Conservation (phyloP, 345 rosid genomes). For the Salix udensis region DNA sequence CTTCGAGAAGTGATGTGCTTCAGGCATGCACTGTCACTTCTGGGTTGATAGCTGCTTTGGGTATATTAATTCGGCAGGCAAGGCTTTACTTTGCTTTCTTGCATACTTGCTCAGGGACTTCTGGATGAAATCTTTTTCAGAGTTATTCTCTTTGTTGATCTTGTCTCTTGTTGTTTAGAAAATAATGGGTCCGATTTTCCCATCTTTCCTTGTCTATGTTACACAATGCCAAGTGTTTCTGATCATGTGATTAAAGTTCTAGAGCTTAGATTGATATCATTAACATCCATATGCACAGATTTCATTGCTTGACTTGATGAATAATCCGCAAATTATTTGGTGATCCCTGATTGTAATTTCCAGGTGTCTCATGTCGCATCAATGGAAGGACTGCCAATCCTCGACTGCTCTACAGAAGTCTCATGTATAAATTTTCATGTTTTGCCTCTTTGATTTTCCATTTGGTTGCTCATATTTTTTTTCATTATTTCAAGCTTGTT, state of each 20-base stretch:
- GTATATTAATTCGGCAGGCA: constrained; percentile 67
- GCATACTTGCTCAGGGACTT: background rate
- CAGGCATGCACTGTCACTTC: constrained; percentile 72
- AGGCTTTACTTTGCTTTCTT: background rate
- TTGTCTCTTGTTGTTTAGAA: background rate
- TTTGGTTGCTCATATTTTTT: background rate
- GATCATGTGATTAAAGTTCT: background rate
- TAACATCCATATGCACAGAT: background rate
- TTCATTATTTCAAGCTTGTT: background rate
- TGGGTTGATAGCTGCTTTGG: constrained; percentile 64
- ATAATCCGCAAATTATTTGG: background rate
- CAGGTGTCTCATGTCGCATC: constrained; percentile 83
- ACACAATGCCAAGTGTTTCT: too few species aligned
- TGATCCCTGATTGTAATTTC: constrained; percentile 20
- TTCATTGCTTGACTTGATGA: background rate
- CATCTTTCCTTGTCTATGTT: background rate
- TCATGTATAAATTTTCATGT: constrained; percentile 45
- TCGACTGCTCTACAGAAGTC: constrained; percentile 59
- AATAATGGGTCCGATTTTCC: background rate
- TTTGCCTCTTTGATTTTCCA: constrained; percentile 2
- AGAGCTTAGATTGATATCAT: background rate
- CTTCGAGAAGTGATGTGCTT: constrained; percentile 71
- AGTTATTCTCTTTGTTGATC: background rate
- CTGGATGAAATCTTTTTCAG: background rate
- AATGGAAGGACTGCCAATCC: constrained; percentile 58